Base-by-base conservation (phyloP, 441 rosid species). In the Populus hybrid region DNA sequence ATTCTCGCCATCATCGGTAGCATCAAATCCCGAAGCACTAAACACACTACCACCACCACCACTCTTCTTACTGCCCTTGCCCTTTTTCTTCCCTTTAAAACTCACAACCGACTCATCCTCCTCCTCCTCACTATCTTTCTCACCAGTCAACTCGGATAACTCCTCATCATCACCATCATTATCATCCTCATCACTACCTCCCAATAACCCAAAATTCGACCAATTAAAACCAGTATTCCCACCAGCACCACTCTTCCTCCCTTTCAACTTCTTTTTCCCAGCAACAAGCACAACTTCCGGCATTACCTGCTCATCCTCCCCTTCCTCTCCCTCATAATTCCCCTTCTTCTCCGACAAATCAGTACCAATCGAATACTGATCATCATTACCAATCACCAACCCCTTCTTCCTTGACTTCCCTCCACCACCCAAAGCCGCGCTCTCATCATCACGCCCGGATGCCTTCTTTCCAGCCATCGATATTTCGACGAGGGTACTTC, bases 381-480 rank as follows among this genome's bases (percentile, higher is more conserved):
- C 97, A 74, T 92, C 98, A 76, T 94, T 11, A 9, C 46, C 98
- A 23, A 94, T 89, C 78, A 83, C 78, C n/a, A 83, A 3, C 3
- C 82, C 82, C 86, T 92, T 94, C 80, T 94, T 94, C 88, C 90
- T 94, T 26, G 92, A 87, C 83, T 91, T 94, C 28, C 83, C 91
- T 75, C 89, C 88, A 3, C 86, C 94, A 50, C 81, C 83, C 2
- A 84, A 79, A 65, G 83, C 42, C 0, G 78, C 73, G 42, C 46
- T 72, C 67, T 88, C 98, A 9, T 89, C 97, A 1, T 83, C 98
- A 2, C 89, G 84, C 0, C 79, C 83, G 50, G 83, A 79, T 28
- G 91, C 85, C 89, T 92, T 92, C 91, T 94, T 94, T 70, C 89
- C 78, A 68, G 94, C 97, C 97, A 94, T 92, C 35, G 18, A 42